Evolutionary conservation across 352 stramenopile species (phyloP).

Genomic region (Pythium periplocum): DNA sequence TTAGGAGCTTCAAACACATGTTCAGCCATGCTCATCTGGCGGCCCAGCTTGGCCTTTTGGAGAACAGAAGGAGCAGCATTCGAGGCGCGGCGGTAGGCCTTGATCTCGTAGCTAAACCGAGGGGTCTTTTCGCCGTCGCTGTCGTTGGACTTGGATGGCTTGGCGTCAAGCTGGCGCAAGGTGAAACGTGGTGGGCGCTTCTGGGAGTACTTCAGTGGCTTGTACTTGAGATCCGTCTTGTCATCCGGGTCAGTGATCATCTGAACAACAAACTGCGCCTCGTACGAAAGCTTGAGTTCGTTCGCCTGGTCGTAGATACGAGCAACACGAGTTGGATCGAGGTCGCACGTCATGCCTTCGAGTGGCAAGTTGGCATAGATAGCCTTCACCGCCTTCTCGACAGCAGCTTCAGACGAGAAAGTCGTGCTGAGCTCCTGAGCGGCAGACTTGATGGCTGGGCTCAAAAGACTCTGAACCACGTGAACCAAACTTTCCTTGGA

Average conservation of each 20-base stretch:
- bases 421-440: constrained; percentile 33
- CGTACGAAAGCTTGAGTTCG: constrained; percentile 74
- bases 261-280: constrained; percentile 54
- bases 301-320: constrained; percentile 56
- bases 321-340: constrained; percentile 56
- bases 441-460: constrained; percentile 24
- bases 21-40: constrained; percentile 18
- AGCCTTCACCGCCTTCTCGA: constrained; percentile 41
- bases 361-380: constrained; percentile 68
- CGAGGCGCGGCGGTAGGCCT: not conserved
- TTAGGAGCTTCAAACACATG: constrained; percentile 28
- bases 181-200: constrained; percentile 44
- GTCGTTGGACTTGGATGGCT: not conserved
- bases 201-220: constrained; percentile 65
- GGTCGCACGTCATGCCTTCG: constrained; percentile 61
- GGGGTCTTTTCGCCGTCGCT: not conserved
- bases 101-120: not conserved
- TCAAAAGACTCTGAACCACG: constrained; percentile 33
- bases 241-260: constrained; percentile 20
- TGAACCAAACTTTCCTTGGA: constrained; percentile 24
- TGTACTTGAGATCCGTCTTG: constrained; percentile 54
- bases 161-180: constrained; percentile 20
- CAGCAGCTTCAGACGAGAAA: constrained; percentile 32
- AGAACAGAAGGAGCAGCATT: not conserved
- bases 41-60: constrained; percentile 6